Percentiles rank a stretch among this genome's conserved stretches.
These are phyloP conservation scores for Verbena officinalis DNA, from an alignment of 257 asterid genomes.

Conservation along the genomic window DNA sequence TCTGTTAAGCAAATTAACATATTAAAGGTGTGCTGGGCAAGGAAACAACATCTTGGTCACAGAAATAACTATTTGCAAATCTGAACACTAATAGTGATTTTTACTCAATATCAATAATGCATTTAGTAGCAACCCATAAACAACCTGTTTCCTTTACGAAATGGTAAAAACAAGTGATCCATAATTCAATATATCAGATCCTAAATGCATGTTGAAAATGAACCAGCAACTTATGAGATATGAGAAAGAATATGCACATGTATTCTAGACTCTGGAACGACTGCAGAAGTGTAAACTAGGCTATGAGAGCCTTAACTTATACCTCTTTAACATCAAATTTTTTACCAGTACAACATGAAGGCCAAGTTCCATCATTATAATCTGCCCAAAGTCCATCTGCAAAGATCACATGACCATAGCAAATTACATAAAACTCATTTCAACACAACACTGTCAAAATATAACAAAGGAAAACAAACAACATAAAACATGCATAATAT, in stretches of 20 bases:
- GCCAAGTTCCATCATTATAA: constrained; percentile 95
- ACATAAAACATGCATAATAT: constrained; percentile 7
- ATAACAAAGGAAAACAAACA: background rate
- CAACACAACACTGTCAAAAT: constrained; percentile 7
- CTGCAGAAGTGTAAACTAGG: constrained; percentile 14
- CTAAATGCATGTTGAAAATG: constrained; percentile 9
- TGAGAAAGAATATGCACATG: constrained; percentile 12
- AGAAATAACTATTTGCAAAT: constrained; percentile 4
- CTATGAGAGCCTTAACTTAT: background rate
- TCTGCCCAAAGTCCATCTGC: constrained; percentile 97
- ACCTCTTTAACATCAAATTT: constrained; percentile 68
- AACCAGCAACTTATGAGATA: background rate
- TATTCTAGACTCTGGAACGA: constrained; percentile 10
- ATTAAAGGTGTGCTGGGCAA: constrained; percentile 11
- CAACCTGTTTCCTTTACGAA: background rate
- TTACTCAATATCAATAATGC: constrained; percentile 10
- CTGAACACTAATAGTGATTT: constrained; percentile 9
- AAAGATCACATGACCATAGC: constrained; percentile 22
- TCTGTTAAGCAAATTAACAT: constrained; percentile 14
- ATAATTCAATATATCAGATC: background rate
- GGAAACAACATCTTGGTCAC: constrained; percentile 10
- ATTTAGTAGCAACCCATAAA: background rate
- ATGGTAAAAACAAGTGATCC: constrained; percentile 8
- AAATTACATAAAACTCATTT: constrained; percentile 20
- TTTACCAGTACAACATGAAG: constrained; percentile 80